Evolutionary conservation across 164 flowering plant species (phyloP).

Genomic region (Tetracentron sinense): DNA sequence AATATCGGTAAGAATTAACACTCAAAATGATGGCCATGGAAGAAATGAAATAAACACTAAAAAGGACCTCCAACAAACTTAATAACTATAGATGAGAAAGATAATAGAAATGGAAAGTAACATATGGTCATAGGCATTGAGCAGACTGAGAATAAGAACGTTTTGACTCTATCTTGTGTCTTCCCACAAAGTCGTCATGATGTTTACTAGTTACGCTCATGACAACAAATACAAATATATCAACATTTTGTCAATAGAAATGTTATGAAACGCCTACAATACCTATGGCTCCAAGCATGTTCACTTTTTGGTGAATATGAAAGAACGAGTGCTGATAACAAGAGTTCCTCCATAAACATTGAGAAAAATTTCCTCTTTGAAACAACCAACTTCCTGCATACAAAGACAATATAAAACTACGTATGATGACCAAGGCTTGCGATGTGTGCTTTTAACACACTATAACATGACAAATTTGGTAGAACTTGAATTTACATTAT

Average conservation of each 20-base stretch:
- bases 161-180: neutral
- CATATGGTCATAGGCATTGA: neutral
- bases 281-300: constrained; percentile 94
- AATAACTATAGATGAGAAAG: neutral
- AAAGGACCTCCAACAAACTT: neutral
- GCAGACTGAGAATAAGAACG: too few species aligned
- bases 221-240: neutral
- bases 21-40: neutral
- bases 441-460: neutral
- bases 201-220: neutral
- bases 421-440: neutral
- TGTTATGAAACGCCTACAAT: neutral
- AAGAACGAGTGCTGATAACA: constrained; percentile 61
- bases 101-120: neutral
- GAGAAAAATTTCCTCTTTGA: constrained; percentile 39
- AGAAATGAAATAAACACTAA: neutral
- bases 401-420: constrained; percentile 2
- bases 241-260: neutral
- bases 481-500: too few species aligned
- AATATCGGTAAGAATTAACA: neutral
- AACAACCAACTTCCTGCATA: constrained; percentile 61
- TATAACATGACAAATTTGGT: too few species aligned
- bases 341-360: constrained; percentile 59
- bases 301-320: constrained; percentile 90
- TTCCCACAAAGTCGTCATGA: neutral